Conservation (phyloP, 768 basidiomycete genomes). For the Baorangia bicolor region DNA sequence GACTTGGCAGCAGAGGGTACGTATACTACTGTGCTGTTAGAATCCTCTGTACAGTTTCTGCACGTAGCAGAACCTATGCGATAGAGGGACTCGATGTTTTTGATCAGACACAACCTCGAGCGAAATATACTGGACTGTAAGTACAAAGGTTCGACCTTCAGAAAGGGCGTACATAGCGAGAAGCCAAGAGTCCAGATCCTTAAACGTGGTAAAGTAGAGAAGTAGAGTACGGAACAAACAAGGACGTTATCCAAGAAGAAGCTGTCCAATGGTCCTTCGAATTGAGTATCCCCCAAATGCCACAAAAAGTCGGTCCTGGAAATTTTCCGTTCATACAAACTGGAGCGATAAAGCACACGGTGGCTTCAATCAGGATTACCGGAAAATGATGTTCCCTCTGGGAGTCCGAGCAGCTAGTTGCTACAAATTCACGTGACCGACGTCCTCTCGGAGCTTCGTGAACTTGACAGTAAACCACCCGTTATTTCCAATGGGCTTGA, state of each 20-base stretch:
- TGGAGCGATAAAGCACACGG: background rate
- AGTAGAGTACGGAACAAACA: background rate
- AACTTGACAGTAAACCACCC: background rate
- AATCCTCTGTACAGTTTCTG: too few relatives aligned
- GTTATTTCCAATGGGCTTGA: too few relatives aligned
- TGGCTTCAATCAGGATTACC: background rate
- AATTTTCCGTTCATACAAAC: background rate
- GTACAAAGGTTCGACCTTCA: background rate
- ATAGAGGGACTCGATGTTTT: too few relatives aligned
- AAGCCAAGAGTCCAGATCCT: background rate
- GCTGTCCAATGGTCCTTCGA: background rate
- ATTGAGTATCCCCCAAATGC: background rate
- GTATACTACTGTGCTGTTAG: too few relatives aligned
- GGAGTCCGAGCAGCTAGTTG: background rate
- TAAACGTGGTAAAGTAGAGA: background rate
- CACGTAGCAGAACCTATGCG: too few relatives aligned
- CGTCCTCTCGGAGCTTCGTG: background rate
- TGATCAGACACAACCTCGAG: too few relatives aligned
- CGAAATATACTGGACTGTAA: background rate
- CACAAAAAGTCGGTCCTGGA: too few relatives aligned
- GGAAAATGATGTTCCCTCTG: background rate
- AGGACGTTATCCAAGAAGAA: background rate
- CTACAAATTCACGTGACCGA: background rate
- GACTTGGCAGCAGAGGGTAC: too few relatives aligned
- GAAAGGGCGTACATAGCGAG: background rate